Base-by-base conservation (phyloP, 177 flowering plant genomes). In the Vitis hybrid region DNA sequence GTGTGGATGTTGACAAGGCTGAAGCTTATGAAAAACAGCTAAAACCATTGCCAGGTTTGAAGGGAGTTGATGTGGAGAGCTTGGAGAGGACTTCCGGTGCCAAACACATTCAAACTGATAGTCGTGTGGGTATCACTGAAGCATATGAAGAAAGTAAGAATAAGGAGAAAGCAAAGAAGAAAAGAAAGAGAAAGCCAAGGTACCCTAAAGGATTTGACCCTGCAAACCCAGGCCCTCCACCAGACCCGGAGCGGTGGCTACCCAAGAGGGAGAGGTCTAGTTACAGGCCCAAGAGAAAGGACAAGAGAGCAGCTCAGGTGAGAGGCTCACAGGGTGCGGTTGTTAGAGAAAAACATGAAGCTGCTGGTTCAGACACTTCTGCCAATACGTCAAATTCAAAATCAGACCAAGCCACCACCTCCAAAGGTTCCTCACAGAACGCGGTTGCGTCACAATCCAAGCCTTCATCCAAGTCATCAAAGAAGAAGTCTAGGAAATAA, bases 321-420 rank as follows among this genome's bases (percentile, higher is more conserved):
- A 84, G 98, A 79, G 99, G 99, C 15, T 86, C 99, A 62, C 99
- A 95, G 73, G 99, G 99, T 67, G 86, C 97, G 6, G 95, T 95
- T 10, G 80, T 66, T 44, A 93, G 93, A 76, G 99, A 95, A n/a
- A 90, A 86, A 51, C 86, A 83, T 14, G 94, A 91, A 13, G 71
- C 79, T 19, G 78, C 62, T 64, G 64, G 79, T 22, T 55, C 73
- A 54, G 77, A 65, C 69, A 58, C 80, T 22, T 73, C 63, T 67
- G 64, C 80, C 31, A 79, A 54, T 64, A 65, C n/a, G 59, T 56
- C 83, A 6, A 75, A 76, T 72, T 28, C 86, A 3, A 90, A 80
- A 74, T 66, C 89, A 20, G 87, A 73, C 76, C 88, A 85, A 78
- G 66, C 86, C 9, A 70, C 65, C 22, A 76, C 75, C 65, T 79